phyloP scores from a whole-genome alignment of 2,329 filamentous ascomycete species.

The Huntiella moniliformis region DNA sequence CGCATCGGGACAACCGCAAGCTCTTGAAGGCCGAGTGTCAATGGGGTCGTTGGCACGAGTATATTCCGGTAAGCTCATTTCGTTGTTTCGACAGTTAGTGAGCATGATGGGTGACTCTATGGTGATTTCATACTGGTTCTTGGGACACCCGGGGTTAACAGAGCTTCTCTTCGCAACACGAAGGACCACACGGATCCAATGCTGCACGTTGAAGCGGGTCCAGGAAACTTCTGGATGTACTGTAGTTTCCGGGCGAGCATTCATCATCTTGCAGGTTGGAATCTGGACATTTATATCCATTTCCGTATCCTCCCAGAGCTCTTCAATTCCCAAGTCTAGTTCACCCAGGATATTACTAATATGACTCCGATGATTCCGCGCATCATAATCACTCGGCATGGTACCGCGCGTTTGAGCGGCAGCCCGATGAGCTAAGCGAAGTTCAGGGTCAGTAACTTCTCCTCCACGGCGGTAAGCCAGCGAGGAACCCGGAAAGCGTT shows the following conservation, averaged over 20 bases:
- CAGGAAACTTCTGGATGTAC: slow-evolving; percentile 85
- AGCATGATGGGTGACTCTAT: slow-evolving; percentile 93
- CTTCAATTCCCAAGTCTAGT: slow-evolving; percentile 49
- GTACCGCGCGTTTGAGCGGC: slow-evolving; percentile 26
- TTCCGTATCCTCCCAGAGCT: slow-evolving; percentile 70
- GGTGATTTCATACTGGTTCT: slow-evolving; percentile 85
- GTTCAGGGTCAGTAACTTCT: slow-evolving; percentile 37
- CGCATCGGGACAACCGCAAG: slow-evolving; percentile 36
- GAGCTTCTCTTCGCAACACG: slow-evolving; percentile 71
- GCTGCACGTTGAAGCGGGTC: slow-evolving; percentile 81
- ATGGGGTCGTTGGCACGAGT: slow-evolving; percentile 30
- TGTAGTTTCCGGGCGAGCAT: slow-evolving; percentile 44
- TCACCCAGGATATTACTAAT: slow-evolving; percentile 64
- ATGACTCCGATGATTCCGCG: slow-evolving; percentile 12
- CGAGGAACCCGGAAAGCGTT: slow-evolving; percentile 24
- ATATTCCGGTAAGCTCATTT: slow-evolving; percentile 72
- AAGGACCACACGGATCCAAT: slow-evolving; percentile 73
- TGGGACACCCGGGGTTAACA: slow-evolving; percentile 49
- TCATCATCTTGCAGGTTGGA: slow-evolving; percentile 74
- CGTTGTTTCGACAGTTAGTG: slow-evolving; percentile 83
- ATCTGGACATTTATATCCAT: slow-evolving; percentile 89
- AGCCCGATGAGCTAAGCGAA: slow-evolving; percentile 32
- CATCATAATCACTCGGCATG: slow-evolving; percentile 18
- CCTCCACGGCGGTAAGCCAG: slow-evolving; percentile 33
- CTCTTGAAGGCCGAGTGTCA: slow-evolving; percentile 25